phyloP scores from a whole-genome alignment of 768 basidiomycete genomes.

The Chalciporus pseudorubinellus region DNA sequence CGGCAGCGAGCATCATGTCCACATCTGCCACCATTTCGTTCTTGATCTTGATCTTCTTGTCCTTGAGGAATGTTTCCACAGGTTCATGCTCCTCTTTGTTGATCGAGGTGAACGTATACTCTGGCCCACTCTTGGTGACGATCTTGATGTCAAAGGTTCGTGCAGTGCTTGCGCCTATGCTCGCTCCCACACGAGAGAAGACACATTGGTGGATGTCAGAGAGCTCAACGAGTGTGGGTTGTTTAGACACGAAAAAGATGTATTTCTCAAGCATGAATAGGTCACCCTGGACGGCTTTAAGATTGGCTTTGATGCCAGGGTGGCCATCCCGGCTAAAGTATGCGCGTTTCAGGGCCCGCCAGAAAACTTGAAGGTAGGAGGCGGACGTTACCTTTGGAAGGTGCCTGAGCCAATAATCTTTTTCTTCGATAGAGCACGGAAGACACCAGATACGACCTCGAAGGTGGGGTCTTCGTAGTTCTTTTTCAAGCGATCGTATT shows the following conservation, averaged over 20 bases:
- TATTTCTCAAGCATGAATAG: constrained; percentile 98
- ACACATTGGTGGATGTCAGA: constrained; percentile 86
- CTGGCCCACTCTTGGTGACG: constrained; percentile 78
- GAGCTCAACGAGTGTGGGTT: constrained; percentile 87
- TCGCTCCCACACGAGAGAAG: constrained; percentile 91
- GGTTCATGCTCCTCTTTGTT: constrained; percentile 93
- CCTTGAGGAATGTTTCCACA: constrained; percentile 80
- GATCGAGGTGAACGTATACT: constrained; percentile 88
- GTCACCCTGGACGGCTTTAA: constrained; percentile 96
- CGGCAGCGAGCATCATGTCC: constrained; percentile 67
- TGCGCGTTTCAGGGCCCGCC: neutral
- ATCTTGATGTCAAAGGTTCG: constrained; percentile 94
- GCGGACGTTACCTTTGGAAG: constrained; percentile 67
- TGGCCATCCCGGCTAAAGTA: constrained; percentile 75
- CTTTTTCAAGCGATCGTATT: constrained; percentile 84
- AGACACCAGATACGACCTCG: constrained; percentile 91
- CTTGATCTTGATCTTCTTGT: constrained; percentile 92
- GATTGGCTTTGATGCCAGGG: constrained; percentile 94
- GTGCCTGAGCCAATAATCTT: constrained; percentile 86
- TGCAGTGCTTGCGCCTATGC: constrained; percentile 76
- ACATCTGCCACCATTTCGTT: constrained; percentile 93
- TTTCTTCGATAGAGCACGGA: constrained; percentile 86
- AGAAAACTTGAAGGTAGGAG: neutral
- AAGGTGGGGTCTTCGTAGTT: constrained; percentile 95
- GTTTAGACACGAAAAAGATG: constrained; percentile 96